Base-by-base conservation (phyloP, 495 filamentous ascomycete species). In the Penicillium mononematosum region DNA sequence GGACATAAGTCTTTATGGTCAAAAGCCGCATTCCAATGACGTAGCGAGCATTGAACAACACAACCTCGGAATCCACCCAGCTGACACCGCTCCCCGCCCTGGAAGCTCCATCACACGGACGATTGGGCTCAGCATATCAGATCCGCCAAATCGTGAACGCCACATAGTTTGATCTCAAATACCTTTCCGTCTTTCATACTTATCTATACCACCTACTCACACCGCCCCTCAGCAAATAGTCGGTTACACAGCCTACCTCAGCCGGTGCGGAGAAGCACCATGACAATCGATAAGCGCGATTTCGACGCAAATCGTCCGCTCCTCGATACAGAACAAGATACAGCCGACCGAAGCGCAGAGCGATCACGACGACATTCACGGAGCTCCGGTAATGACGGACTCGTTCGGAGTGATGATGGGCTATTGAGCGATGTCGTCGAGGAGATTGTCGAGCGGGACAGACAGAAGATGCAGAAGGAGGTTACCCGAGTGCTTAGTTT, bases 391-490 rank as follows among this genome's bases (percentile, higher is more conserved):
- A 53, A 45, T 5, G 57, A 51, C 17, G 36, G 55, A 32, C 20
- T 53, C 7, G 1, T 9, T 24, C 59, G 65, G 16, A 68, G 76
- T 58, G 77, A 83, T 48, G 83, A 83, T 62, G 81, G 79, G 54
- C 80, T 88, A 27, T 75, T 86, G 63, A 82, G 72, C 53, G 71
- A 85, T 59, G 80, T 86, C 16, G 83, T 85, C 17, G 81, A 83
- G 29, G 83, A 81, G 36, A 83, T 86, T 50, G 75, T 82, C 10
- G 81, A 81, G 45, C 74, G 81, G 43, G 83, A 88, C 50, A 73
- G 83, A 25, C 59, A 64, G 50, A 80, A 71, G 56, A 73, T 88
- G 70, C 69, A 78, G n/a, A 71, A 68, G 36, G 71, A 82, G 50
- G 65, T 81, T 8, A 59, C 80, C 0, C 75, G 84, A 43, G 78